These are phyloP conservation scores for Acanthamoeba healyi DNA, from an alignment of 208 protist genomes.

Conservation along the genomic window DNA sequence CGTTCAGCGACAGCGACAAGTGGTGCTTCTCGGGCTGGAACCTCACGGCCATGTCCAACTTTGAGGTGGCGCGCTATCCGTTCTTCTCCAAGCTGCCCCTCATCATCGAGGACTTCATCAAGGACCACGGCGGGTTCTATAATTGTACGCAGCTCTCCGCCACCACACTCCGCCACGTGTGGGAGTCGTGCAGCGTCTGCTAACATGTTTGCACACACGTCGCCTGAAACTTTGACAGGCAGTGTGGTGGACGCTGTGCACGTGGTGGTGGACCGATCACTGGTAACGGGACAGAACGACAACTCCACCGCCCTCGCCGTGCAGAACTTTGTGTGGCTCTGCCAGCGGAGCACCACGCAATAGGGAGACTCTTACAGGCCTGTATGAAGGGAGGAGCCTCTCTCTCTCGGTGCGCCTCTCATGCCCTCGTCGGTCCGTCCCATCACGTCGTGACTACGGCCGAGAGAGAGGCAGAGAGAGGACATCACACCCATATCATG, in stretches of 20 bases:
- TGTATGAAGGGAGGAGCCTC: too few species aligned
- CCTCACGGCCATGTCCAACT: conserved; percentile 60
- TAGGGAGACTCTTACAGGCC: too few species aligned
- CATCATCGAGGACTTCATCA: conserved; percentile 67
- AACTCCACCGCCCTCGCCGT: conserved; percentile 44
- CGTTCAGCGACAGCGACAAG: conserved; percentile 63
- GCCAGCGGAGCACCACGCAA: neutral
- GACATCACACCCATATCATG: too few species aligned
- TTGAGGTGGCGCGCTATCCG: conserved; percentile 53
- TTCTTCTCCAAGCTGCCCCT: conserved; percentile 67
- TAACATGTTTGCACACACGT: too few species aligned
- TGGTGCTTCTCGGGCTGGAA: conserved; percentile 72
- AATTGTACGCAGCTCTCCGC: too few species aligned
- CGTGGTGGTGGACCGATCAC: conserved; percentile 37
- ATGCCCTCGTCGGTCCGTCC: too few species aligned
- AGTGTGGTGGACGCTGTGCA: conserved; percentile 37
- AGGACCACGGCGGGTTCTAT: conserved; percentile 67
- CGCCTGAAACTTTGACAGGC: too few species aligned
- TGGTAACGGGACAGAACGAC: conserved; percentile 58
- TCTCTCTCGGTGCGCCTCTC: too few species aligned
- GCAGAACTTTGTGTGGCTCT: conserved; percentile 64
- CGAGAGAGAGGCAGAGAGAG: too few species aligned
- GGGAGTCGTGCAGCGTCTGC: too few species aligned
- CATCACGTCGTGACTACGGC: too few species aligned
- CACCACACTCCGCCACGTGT: too few species aligned